A percentile compares a stretch with the other conserved stretches of the same genome.
Evolutionary conservation across 176 grass and related monocot genomes (phyloP).

Genomic region (Puccinellia tenuiflora): DNA sequence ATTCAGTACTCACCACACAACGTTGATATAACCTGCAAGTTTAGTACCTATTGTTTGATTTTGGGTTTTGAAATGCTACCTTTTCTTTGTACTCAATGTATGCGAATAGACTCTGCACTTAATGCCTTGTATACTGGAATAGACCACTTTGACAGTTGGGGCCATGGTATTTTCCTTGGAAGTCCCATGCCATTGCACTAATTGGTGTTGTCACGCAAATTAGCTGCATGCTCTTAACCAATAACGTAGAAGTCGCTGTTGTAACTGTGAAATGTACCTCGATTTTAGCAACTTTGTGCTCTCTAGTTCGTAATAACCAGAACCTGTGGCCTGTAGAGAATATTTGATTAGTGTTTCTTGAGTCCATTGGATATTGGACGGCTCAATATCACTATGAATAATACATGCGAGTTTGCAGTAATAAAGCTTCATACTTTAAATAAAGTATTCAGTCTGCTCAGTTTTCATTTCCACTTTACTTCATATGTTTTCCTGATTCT

Average conservation of each 20-base stretch:
- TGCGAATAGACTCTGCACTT: neutral
- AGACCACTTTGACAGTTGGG: neutral
- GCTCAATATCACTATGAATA: neutral
- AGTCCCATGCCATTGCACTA: neutral
- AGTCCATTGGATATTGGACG: neutral
- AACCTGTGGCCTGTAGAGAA: neutral
- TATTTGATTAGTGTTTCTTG: neutral
- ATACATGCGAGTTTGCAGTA: neutral
- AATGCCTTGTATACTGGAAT: slow-evolving; percentile 10
- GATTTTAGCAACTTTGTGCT: neutral
- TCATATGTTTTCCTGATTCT: neutral
- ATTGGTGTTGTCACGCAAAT: neutral
- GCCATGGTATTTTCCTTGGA: neutral
- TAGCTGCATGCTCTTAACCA: neutral
- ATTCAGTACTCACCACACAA: slow-evolving; percentile 3
- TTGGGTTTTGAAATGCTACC: neutral
- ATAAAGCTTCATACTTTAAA: neutral
- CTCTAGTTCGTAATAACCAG: neutral
- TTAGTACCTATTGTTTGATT: neutral
- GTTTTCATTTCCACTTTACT: neutral
- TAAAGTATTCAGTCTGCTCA: neutral
- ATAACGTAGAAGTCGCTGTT: neutral
- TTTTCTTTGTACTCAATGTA: neutral
- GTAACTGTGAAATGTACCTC: neutral
- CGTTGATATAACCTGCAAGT: neutral